phyloP scores from a whole-genome alignment of 2,329 filamentous ascomycete species.

The Colletotrichum australisinense region DNA sequence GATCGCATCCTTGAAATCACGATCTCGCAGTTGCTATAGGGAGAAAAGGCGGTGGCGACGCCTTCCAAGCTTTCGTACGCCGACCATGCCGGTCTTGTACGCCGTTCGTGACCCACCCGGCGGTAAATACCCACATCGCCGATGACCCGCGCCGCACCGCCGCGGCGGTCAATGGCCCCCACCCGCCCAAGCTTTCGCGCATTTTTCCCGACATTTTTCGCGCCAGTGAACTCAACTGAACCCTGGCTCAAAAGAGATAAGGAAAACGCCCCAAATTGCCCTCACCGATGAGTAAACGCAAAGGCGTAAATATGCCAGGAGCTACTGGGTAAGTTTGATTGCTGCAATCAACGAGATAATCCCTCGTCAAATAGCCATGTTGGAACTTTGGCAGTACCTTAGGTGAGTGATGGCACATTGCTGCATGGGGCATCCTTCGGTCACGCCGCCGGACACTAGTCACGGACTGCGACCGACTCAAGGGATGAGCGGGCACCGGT shows the following conservation, averaged over 20 bases:
- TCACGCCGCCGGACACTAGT: constrained; percentile 15
- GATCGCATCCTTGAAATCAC: accelerated
- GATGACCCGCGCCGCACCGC: background rate
- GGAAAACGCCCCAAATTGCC: background rate
- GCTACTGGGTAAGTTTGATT: background rate
- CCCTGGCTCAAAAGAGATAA: background rate
- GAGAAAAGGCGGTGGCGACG: background rate
- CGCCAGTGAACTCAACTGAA: background rate
- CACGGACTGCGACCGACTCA: constrained; percentile 6
- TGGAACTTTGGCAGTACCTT: background rate
- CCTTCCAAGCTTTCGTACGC: background rate
- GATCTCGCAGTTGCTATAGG: too few species aligned
- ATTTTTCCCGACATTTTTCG: background rate
- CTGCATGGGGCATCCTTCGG: background rate
- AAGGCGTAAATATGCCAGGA: background rate
- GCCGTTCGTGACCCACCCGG: background rate
- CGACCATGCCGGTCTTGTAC: background rate
- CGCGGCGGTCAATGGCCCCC: background rate
- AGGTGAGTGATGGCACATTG: background rate
- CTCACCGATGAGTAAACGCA: background rate
- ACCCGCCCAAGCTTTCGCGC: background rate
- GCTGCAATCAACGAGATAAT: background rate
- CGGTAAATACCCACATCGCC: background rate
- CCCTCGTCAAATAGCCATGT: background rate
- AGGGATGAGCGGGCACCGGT: background rate